Conservation (phyloP, 2,329 filamentous ascomycete genomes). For the Chlorencoelia australis region DNA sequence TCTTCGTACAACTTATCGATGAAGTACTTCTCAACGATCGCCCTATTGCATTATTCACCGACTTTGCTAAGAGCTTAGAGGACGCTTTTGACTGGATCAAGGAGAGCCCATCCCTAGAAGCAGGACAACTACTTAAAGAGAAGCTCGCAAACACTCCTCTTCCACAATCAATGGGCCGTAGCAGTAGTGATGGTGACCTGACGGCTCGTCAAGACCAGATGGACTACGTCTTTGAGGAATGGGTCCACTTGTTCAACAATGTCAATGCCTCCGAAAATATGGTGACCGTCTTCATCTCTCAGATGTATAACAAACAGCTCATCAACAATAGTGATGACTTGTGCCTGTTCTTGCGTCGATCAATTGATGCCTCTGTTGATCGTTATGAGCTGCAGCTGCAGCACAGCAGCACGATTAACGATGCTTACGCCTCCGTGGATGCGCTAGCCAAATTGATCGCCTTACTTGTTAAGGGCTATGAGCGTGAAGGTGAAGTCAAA, state of each 20-base stretch:
- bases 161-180: constrained; percentile 40
- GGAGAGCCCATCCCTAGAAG: constrained; percentile 56
- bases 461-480: constrained; percentile 61
- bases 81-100: constrained; percentile 72
- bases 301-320: constrained; percentile 65
- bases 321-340: constrained; percentile 69
- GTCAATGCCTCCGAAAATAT: constrained; percentile 65
- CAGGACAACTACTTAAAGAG: constrained; percentile 61
- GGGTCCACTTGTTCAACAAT: constrained; percentile 74
- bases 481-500: constrained; percentile 46
- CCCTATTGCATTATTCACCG: constrained; percentile 68
- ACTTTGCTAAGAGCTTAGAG: constrained; percentile 76
- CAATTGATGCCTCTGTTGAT: constrained; percentile 69
- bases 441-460: constrained; percentile 73
- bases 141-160: constrained; percentile 47
- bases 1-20: constrained; percentile 72
- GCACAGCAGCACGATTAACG: constrained; percentile 46
- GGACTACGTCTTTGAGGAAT: constrained; percentile 94
- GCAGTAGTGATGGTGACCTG: constrained; percentile 46
- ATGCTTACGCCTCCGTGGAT: constrained; percentile 57
- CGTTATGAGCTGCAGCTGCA: constrained; percentile 64
- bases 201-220: constrained; percentile 66
- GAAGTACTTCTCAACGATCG: constrained; percentile 68
- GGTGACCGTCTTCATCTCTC: constrained; percentile 67
- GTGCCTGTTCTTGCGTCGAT: constrained; percentile 67